Evolutionary conservation across 2,329 filamentous ascomycete genomes (phyloP).

Genomic region (Venturia oleaginea): DNA sequence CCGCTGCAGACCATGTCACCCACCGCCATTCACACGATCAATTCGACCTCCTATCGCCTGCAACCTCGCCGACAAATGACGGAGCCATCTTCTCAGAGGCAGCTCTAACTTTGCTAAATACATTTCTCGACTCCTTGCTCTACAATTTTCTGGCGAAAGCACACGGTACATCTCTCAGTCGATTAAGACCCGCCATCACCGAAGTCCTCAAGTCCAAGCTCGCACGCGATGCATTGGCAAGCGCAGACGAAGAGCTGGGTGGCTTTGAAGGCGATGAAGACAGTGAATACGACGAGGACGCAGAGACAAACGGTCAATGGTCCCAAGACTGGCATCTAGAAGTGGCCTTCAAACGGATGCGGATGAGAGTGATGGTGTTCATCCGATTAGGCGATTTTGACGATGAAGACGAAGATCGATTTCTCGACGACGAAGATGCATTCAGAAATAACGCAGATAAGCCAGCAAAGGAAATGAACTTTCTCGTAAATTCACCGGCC

Average conservation of each 20-base stretch:
- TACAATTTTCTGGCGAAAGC: constrained; percentile 81
- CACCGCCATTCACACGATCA: constrained; percentile 70
- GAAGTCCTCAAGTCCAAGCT: constrained; percentile 86
- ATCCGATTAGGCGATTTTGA: constrained; percentile 94
- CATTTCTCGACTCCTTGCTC: constrained; percentile 85
- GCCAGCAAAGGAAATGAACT: constrained; percentile 6
- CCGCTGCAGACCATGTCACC: constrained; percentile 85
- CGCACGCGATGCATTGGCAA: constrained; percentile 72
- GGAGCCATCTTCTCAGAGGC: constrained; percentile 63
- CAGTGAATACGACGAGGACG: constrained; percentile 56
- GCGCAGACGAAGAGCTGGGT: constrained; percentile 75
- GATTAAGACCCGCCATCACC: constrained; percentile 70
- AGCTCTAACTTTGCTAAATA: constrained; percentile 74
- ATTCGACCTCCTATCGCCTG: constrained; percentile 59
- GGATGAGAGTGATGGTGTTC: constrained; percentile 95
- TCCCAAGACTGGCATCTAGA: constrained; percentile 67
- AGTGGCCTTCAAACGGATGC: constrained; percentile 84
- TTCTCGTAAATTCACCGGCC: constrained; percentile 63
- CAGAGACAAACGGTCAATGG: constrained; percentile 19
- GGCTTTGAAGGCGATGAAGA: constrained; percentile 67
- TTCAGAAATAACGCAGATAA: constrained; percentile 25
- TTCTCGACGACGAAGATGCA: constrained; percentile 55
- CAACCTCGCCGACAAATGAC: constrained; percentile 48
- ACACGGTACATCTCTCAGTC: constrained; percentile 64
- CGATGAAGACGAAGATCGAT: constrained; percentile 90